Evolutionary conservation across 2,329 filamentous ascomycete species (phyloP).

Genomic region (Fusarium solani-melongenae): DNA sequence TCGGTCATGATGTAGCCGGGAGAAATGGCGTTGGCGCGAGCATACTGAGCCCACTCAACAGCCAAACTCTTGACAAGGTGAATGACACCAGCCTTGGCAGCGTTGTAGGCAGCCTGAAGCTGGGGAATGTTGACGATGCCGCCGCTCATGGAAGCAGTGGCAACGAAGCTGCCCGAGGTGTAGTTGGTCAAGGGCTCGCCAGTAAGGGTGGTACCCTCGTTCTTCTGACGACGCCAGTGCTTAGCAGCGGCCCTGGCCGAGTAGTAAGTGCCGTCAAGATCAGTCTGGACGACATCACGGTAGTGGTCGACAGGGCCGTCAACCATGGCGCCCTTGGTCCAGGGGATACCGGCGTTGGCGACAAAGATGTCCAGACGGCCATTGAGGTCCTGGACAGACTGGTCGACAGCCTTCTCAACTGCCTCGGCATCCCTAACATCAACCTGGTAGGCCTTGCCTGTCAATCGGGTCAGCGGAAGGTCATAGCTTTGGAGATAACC

Average conservation of each 20-base stretch:
- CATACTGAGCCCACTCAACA: constrained; percentile 67
- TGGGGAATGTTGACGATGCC: constrained; percentile 63
- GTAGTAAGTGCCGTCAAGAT: constrained; percentile 81
- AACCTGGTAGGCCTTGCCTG: constrained; percentile 69
- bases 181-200: constrained; percentile 37
- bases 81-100: constrained; percentile 65
- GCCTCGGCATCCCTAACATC: constrained; percentile 64
- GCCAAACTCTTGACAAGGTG: constrained; percentile 67
- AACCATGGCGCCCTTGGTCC: constrained; percentile 74
- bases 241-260: constrained; percentile 74
- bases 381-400: constrained; percentile 71
- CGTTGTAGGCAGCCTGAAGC: constrained; percentile 68
- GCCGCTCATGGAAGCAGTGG: constrained; percentile 62
- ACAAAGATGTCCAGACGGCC: constrained; percentile 80
- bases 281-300: constrained; percentile 72
- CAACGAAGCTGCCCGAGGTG: constrained; percentile 60
- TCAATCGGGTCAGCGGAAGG: constrained; percentile 39
- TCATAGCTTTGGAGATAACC: not conserved
- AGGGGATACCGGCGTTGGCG: constrained; percentile 79
- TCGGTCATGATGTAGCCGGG: constrained; percentile 50
- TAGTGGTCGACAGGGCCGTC: constrained; percentile 75
- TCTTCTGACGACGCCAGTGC: constrained; percentile 75
- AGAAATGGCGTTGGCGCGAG: constrained; percentile 65
- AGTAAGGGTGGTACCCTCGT: constrained; percentile 62
- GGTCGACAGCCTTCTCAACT: constrained; percentile 60